Evolutionary conservation across 306 rosid species (phyloP), one percentile per base, ranked within the genome.

Genomic region (Cicer pinnatifidum): DNA sequence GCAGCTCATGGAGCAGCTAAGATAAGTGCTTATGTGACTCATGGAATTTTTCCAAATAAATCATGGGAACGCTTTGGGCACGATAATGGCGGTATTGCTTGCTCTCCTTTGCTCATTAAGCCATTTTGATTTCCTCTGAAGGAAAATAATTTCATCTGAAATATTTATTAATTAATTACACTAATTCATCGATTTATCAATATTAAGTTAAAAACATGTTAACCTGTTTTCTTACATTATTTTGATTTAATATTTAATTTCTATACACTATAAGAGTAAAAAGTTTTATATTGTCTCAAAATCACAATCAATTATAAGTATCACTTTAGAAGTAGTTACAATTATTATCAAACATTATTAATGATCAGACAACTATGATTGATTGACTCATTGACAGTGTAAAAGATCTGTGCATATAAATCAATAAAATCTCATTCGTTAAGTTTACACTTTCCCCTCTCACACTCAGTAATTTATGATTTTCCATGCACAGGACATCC

Each of bases 11-110:
- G 96, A 81, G 97, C 99, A 37, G 80, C 85, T 72, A 86, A 87
- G 90, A 88, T 94, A 64, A 94, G 99, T 76, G 99, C 99, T 17
- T 94, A 94, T 16, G 99, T 94, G 69, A 94, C 97, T 11, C 99
- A 94, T 78, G 99, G 97, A 75, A 94, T 94, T 70, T 94, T 94
- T 64, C 99, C 99, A 67, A 91, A 86, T 65, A 88, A 83, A 72
- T 91, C 99, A 11, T 94, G 99, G 99, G 86, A 84, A 40, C 97
- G 97, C 76, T 94, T 94, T 78, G 20, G 72, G 74, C 88, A 75
- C 35, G 96, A 91, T 67, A 71, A 86, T 78, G 93, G 88, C 79
- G 99, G 99, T 94, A 87, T 5, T 63, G 48, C 77, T 70, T 48
- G 13, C 77, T 86, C 65, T 51, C 17, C 73, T 71, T 75, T 47